Base-by-base conservation (phyloP, 1,139 yeast genomes). In the Torulaspora pretoriensis region DNA sequence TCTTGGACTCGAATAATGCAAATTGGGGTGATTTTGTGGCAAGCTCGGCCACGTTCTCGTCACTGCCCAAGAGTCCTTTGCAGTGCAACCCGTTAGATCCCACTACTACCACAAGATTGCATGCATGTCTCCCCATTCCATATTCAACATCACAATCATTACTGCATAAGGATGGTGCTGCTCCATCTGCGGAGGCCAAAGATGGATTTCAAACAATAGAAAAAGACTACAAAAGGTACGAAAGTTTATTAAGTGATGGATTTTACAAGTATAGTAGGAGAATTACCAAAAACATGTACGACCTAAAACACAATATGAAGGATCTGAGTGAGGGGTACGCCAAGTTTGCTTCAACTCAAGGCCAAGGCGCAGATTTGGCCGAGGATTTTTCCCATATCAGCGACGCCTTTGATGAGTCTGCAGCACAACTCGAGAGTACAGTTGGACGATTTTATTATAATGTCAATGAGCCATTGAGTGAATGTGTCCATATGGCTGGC, bases 391-490 rank as follows among this genome's bases (percentile, higher is more conserved):
- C 89, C 53, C 78, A 80, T 50, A 75, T 87, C 10, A 96, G 97
- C 3, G 88, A 83, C 59, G 81, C 85, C 0, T 81, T 84, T 57
- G 96, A 88, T 60, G 75, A 85, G 35, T 79, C 81, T 28, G 81
- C 80, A 47, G 71, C 83, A 34, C 74, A 85, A 10, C 73, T 88
- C 31, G 85, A 82, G 51, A 72, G 80, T 4, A 70, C 90, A 17
- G 81, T 83, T n/a, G 76, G 80, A 32, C 78, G 80, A 37, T 69
- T 90, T 37, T 81, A 86, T 50, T 77, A 87, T 8, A 78, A 80
- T 44, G 82, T 89, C 54, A 77, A 87, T 32, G 97, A 90, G 60
- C 95, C 95, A 3, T 69, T 90, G 27, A 81, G 86, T 5, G 97
- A 90, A 60, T 78, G 86, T 13, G 89, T 84, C 10, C 88, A 85